Percentiles rank a stretch among this genome's conserved stretches.
Conservation (phyloP, 805 yeast genomes). For the Priceomyces castillae region DNA sequence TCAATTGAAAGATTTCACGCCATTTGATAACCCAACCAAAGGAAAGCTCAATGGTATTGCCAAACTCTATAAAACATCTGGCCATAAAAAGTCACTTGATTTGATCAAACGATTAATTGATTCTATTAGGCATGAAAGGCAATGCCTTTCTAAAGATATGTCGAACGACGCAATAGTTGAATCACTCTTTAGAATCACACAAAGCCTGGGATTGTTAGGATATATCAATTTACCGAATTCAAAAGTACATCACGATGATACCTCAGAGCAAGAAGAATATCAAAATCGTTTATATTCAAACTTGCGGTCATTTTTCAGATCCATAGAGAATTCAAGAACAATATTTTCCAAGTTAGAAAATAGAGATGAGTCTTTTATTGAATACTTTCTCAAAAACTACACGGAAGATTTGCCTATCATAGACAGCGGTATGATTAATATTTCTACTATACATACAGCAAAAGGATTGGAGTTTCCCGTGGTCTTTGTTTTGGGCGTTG, state of each 20-base stretch:
- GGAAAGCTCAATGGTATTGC: not conserved
- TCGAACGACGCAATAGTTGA: conserved; percentile 38
- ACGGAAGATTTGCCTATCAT: conserved; percentile 31
- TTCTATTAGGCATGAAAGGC: conserved; percentile 14
- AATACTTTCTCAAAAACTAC: conserved; percentile 40
- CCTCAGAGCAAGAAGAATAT: conserved; percentile 5
- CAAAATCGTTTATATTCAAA: conserved; percentile 10
- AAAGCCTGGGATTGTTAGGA: conserved; percentile 28
- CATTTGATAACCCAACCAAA: not conserved
- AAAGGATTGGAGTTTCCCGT: conserved; percentile 74
- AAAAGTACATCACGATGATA: not conserved
- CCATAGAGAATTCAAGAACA: conserved; percentile 17
- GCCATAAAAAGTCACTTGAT: conserved; percentile 12
- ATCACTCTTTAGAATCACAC: conserved; percentile 29
- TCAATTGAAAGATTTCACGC: conserved; percentile 13
- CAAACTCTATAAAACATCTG: conserved; percentile 9
- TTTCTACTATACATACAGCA: conserved; percentile 71
- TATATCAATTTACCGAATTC: conserved; percentile 20
- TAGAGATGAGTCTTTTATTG: conserved; percentile 26
- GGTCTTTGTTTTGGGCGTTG: conserved; percentile 45
- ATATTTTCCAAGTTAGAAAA: conserved; percentile 8
- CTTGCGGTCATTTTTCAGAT: conserved; percentile 19
- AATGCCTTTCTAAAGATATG: conserved; percentile 16
- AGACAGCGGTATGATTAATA: conserved; percentile 38
- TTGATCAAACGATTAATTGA: conserved; percentile 15